Evolutionary conservation across 2,329 filamentous ascomycete genomes (phyloP), one percentile per base, ranked within the genome.

Genomic region (Fusarium sp.): DNA sequence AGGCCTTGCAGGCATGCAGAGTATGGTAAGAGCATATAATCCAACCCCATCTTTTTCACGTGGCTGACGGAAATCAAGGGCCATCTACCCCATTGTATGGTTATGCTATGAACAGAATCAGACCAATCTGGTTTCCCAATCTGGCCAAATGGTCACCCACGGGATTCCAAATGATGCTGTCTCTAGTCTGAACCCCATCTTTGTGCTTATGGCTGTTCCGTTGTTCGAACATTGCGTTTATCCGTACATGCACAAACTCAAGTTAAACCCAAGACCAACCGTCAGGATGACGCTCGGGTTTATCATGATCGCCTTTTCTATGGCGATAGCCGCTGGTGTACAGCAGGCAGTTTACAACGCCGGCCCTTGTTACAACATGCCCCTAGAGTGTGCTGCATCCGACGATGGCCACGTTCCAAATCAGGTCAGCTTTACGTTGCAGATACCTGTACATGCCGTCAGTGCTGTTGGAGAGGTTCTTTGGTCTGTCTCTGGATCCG

Each of bases 281-380:
- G 31, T 54, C 13, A 33, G 50, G 31, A 54, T 54, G 50, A 36
- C 50, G 2, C 50, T 54, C 1, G 50, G 50, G 0, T 54, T 54
- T 7, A 13, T 54, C 31, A 54, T 54, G 50, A 54, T 54, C 36
- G 50, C 50, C 9, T 33, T 54, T 8, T 54, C 50, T 9, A 54
- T 54, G 50, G 50, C 50, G 10, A 34, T 54, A 34, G 50, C 50
- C 3, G 16, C 50, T 23, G 50, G 50, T 2, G 50, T 54, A 14
- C 50, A 54, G 14, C 27, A 54, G 50, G 50, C 29, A 3, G 50
- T 54, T 11, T 54, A 54, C 50, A 54, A 54, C 50, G 50, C 50
- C 6, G 50, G 29, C 13, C 50, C 50, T 13, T 54, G 50, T 20
- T 54, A 54, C 14, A 33, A 54, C 6, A 54, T 54, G 50, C 50